Evolutionary conservation across 2,329 filamentous ascomycete genomes (phyloP).

Genomic region (Verticillium nubilum): DNA sequence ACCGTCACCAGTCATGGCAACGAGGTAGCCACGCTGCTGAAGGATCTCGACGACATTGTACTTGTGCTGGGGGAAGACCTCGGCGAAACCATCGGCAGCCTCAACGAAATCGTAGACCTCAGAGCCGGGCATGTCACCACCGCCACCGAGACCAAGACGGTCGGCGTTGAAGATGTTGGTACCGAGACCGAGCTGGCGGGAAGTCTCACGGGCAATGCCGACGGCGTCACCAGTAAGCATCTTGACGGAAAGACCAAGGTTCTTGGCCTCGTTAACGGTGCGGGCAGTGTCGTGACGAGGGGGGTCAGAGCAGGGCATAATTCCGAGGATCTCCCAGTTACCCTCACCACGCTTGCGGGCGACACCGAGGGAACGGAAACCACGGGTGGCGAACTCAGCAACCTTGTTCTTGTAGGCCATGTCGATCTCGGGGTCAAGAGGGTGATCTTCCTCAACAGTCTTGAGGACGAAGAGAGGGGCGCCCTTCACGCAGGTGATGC

Average conservation of each 20-base stretch:
- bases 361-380: slow-evolving; percentile 90
- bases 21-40: slow-evolving; percentile 86
- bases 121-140: slow-evolving; percentile 88
- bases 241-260: slow-evolving; percentile 84
- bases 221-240: slow-evolving; percentile 95
- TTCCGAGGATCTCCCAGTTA: slow-evolving; percentile 86
- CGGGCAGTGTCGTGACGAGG: slow-evolving; percentile 86
- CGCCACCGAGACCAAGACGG: slow-evolving; percentile 82
- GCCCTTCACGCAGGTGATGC: slow-evolving; percentile 86
- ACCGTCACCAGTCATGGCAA: slow-evolving; percentile 95
- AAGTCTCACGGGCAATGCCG: slow-evolving; percentile 88
- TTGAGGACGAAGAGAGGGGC: slow-evolving; percentile 83
- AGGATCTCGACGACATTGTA: slow-evolving; percentile 87
- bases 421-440: slow-evolving; percentile 70
- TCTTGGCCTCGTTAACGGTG: slow-evolving; percentile 86
- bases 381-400: slow-evolving; percentile 75
- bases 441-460: slow-evolving; percentile 80
- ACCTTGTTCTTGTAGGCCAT: slow-evolving; percentile 89
- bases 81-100: slow-evolving; percentile 89
- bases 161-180: slow-evolving; percentile 94
- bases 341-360: slow-evolving; percentile 74
- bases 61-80: slow-evolving; percentile 94
- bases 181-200: slow-evolving; percentile 83
- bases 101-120: slow-evolving; percentile 95
- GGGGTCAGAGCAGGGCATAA: slow-evolving; percentile 91